These are phyloP conservation scores for Sclerotinia glacialis DNA, from an alignment of 2,329 filamentous ascomycete genomes.

Conservation along the genomic window DNA sequence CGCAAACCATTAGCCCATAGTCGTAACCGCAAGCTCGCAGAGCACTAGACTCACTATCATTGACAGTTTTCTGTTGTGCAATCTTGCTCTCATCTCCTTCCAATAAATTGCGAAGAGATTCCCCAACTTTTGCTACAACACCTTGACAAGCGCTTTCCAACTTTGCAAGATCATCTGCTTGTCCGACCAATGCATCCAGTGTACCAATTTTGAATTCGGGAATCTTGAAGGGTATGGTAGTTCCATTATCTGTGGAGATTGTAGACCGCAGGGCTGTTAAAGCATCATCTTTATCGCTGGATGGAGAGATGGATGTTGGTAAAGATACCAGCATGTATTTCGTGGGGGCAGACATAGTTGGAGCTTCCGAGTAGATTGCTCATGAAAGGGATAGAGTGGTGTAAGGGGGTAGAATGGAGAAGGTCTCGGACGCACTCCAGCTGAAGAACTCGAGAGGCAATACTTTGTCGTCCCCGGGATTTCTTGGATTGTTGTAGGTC, in stretches of 20 bases:
- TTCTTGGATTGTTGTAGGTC: slow-evolving; percentile 1
- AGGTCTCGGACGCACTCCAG: not conserved
- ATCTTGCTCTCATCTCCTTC: slow-evolving; percentile 46
- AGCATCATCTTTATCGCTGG: slow-evolving; percentile 76
- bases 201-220: slow-evolving; percentile 98
- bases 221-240: slow-evolving; percentile 73
- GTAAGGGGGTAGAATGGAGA: not conserved
- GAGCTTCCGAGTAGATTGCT: slow-evolving; percentile 8
- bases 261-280: slow-evolving; percentile 71
- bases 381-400: not conserved
- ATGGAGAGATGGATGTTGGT: slow-evolving; percentile 80
- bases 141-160: slow-evolving; percentile 75
- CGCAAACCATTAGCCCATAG: slow-evolving; percentile 24
- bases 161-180: slow-evolving; percentile 92
- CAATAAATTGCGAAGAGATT: slow-evolving; percentile 37
- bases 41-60: slow-evolving; percentile 66
- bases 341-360: slow-evolving; percentile 35
- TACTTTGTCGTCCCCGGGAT: not conserved
- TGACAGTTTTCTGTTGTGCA: slow-evolving; percentile 77
- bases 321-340: slow-evolving; percentile 89
- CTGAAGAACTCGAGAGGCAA: not conserved
- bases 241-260: slow-evolving; percentile 71
- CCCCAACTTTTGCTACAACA: slow-evolving; percentile 76
- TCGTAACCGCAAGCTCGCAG: not conserved
- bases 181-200: slow-evolving; percentile 88